phyloP scores from a whole-genome alignment of 1,284 basidiomycete species.

The Pterula multifida region DNA sequence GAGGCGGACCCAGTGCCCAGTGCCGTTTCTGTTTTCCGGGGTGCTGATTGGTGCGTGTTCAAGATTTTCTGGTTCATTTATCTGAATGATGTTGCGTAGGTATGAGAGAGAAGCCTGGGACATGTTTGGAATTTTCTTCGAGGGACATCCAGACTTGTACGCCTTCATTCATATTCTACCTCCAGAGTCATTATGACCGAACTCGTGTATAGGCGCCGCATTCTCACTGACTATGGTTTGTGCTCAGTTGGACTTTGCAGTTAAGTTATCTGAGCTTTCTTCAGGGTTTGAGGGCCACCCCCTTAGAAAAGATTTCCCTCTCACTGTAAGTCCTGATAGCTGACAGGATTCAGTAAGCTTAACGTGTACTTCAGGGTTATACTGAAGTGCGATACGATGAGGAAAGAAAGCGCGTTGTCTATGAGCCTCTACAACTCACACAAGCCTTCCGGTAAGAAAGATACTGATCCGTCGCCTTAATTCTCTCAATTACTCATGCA shows the following conservation, averaged over 20 bases:
- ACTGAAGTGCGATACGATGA: constrained; percentile 97
- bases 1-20: constrained; percentile 94
- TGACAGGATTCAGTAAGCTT: constrained; percentile 1
- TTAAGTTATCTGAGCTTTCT: constrained; percentile 8
- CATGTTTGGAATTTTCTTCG: constrained; percentile 95
- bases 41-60: constrained; percentile 80
- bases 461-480: constrained; percentile 2
- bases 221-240: constrained; percentile 94
- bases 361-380: constrained; percentile 55
- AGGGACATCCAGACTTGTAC: constrained; percentile 90
- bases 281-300: constrained; percentile 98
- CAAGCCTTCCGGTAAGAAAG: constrained; percentile 85
- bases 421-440: constrained; percentile 94
- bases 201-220: constrained; percentile 60
- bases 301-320: constrained; percentile 93
- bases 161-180: constrained; percentile 17
- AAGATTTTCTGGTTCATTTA: constrained; percentile 1
- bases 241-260: constrained; percentile 8
- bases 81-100: constrained; percentile 27
- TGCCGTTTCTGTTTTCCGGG: constrained; percentile 67
- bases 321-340: constrained; percentile 54
- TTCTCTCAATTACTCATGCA: constrained; percentile 3
- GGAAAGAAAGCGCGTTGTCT: constrained; percentile 96
- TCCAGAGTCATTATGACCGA: constrained; percentile 6
- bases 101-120: constrained; percentile 99